Conservation (phyloP, 1,139 yeast species). For the Nakaseomyces delphensis region DNA sequence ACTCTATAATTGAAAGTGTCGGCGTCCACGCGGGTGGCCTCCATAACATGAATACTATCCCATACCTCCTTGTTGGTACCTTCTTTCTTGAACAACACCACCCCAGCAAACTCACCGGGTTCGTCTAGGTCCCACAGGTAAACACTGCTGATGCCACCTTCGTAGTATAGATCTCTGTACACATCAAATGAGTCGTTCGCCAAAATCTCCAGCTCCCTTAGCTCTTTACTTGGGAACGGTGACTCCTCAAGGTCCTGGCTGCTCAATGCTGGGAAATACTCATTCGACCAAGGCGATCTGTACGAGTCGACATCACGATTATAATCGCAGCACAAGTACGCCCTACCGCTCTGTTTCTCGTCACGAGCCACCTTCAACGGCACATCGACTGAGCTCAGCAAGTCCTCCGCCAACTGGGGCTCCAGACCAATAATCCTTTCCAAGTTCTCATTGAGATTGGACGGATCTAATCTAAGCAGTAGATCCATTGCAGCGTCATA, state of each 20-base stretch:
- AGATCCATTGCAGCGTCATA: constrained; percentile 85
- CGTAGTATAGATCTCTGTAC: constrained; percentile 88
- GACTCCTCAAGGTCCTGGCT: constrained; percentile 52
- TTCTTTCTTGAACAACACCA: constrained; percentile 71
- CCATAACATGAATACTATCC: constrained; percentile 93
- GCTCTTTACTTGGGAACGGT: constrained; percentile 59
- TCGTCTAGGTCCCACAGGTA: constrained; percentile 73
- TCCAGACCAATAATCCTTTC: constrained; percentile 61
- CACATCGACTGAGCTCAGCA: constrained; percentile 78
- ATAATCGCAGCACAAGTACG: constrained; percentile 81
- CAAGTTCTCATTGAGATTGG: constrained; percentile 53
- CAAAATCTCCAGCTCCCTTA: constrained; percentile 66
- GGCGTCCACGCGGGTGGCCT: constrained; percentile 46
- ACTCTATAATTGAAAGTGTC: constrained; percentile 53
- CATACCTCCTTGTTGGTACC: constrained; percentile 38
- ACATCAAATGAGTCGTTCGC: constrained; percentile 91
- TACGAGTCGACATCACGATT: constrained; percentile 90
- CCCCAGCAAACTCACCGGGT: constrained; percentile 72
- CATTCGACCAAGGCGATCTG: constrained; percentile 87
- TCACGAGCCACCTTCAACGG: constrained; percentile 63
- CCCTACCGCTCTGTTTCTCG: constrained; percentile 38
- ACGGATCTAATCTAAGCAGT: constrained; percentile 78
- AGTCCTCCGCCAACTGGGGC: constrained; percentile 81
- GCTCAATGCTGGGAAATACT: constrained; percentile 55
- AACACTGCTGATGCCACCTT: constrained; percentile 86